Conservation (phyloP, 2,329 filamentous ascomycete genomes). For the Colletotrichum orbiculare region DNA sequence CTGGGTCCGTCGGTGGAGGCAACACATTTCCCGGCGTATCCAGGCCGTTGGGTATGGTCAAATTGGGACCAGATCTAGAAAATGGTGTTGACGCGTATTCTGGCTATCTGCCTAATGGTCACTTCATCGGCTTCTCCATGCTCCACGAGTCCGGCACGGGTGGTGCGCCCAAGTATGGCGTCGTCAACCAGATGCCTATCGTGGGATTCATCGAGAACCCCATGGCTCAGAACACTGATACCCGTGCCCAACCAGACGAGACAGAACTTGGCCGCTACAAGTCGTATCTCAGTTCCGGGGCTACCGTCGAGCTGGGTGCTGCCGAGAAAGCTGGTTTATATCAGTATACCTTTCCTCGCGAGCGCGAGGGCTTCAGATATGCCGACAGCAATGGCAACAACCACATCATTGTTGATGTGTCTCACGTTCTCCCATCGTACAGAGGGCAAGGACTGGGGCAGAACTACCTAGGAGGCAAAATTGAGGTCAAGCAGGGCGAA, state of each 20-base stretch:
- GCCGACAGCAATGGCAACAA: slow-evolving; percentile 44
- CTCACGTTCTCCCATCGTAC: slow-evolving; percentile 72
- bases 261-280: slow-evolving; percentile 72
- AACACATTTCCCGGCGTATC: slow-evolving; percentile 64
- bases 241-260: slow-evolving; percentile 60
- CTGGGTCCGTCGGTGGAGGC: slow-evolving; percentile 56
- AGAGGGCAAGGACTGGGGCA: slow-evolving; percentile 71
- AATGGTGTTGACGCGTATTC: slow-evolving; percentile 63
- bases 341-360: slow-evolving; percentile 66
- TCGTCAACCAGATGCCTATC: slow-evolving; percentile 69
- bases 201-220: slow-evolving; percentile 63
- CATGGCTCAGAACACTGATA: slow-evolving; percentile 63
- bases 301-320: slow-evolving; percentile 68
- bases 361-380: background rate
- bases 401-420: slow-evolving; percentile 71
- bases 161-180: slow-evolving; percentile 76
- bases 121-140: slow-evolving; percentile 70
- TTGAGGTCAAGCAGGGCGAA: slow-evolving; percentile 60
- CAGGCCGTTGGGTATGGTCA: slow-evolving; percentile 59
- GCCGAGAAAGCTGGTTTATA: slow-evolving; percentile 68
- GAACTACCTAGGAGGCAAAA: slow-evolving; percentile 69
- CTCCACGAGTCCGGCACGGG: slow-evolving; percentile 76
- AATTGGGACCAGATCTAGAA: slow-evolving; percentile 61
- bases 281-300: slow-evolving; percentile 64
- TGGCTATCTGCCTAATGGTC: slow-evolving; percentile 61